These are phyloP conservation scores for Saccharum spontaneum DNA, from an alignment of 176 grass and related monocot species.

Conservation along the genomic window DNA sequence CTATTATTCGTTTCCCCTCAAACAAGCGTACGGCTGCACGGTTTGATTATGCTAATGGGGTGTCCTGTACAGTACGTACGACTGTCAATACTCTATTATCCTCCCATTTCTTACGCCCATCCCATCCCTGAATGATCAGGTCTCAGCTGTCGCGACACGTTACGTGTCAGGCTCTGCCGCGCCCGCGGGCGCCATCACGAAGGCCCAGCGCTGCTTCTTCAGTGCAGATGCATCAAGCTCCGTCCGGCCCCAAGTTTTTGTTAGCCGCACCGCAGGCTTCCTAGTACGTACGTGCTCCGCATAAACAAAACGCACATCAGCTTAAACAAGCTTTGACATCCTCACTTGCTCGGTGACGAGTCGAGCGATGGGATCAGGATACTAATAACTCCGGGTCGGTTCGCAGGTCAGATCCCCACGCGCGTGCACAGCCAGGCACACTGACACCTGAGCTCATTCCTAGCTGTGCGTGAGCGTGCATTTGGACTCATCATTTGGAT, in stretches of 20 bases:
- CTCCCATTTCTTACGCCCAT: no score
- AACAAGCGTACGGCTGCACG: no score
- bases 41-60: no score
- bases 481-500: constrained; percentile 12
- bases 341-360: no score
- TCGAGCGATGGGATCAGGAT: neutral
- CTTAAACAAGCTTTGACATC: constrained; percentile 1
- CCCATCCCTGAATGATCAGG: no score
- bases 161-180: neutral
- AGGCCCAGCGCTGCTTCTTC: constrained; percentile 5
- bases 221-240: no score
- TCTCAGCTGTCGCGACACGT: no score
- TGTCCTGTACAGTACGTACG: no score
- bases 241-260: no score
- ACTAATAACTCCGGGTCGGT: neutral
- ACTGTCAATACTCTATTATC: no score
- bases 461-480: constrained; percentile 18
- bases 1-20: no score
- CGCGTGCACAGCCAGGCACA: constrained; percentile 6
- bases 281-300: neutral
- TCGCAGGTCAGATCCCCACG: neutral
- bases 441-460: constrained; percentile 28
- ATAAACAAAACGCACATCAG: neutral
- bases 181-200: neutral
- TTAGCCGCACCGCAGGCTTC: neutral